Evolutionary conservation across 257 asterid genomes (phyloP), one percentile per base, ranked within the genome.

Genomic region (Cynanchum wilfordii): DNA sequence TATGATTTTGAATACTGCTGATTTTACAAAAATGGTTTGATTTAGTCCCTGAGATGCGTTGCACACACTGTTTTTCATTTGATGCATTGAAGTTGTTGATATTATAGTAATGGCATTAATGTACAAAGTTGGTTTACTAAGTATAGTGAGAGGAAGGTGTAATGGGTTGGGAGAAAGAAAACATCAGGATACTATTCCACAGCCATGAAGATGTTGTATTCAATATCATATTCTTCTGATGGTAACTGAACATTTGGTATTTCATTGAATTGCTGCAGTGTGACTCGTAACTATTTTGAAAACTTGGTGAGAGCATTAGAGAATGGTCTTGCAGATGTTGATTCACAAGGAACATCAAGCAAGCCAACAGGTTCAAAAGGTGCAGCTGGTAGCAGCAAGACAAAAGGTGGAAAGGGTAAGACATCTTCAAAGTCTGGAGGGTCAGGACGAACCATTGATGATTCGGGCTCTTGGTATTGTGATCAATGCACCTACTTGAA

Each of bases 281-380:
- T 93, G 70, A 93, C 97, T 5, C 82, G 92, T 62, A 93, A 87
- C 79, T 93, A 89, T 91, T 93, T 93, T 71, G 96, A 93, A 60
- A 93, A 93, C 85, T 81, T 93, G 85, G 98, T 93, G 49, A 80
- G 92, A 71, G 98, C 97, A 64, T 79, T 93, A 58, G 97, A 93
- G 86, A 89, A 91, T 58, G 97, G 97, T 67, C 98, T 93, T 54
- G 82, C 93, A 47, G 97, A 93, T 75, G 98, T 93, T 62, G 97
- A 90, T 80, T 76, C 98, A 29, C 91, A 86, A 76, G 89, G 86
- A 29, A 78, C 82, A 60, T 71, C 84, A 56, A 82, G 82, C 70
- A 81, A 78, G 78, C 76, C 84, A 58, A 51, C 75, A 4, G 82
- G 81, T 85, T 83, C 94, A 69, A 89, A 82, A 77, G 75, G 55